phyloP scores from a whole-genome alignment of 192 early-diverging fungal species.

The Entophlyctis luteolus region DNA sequence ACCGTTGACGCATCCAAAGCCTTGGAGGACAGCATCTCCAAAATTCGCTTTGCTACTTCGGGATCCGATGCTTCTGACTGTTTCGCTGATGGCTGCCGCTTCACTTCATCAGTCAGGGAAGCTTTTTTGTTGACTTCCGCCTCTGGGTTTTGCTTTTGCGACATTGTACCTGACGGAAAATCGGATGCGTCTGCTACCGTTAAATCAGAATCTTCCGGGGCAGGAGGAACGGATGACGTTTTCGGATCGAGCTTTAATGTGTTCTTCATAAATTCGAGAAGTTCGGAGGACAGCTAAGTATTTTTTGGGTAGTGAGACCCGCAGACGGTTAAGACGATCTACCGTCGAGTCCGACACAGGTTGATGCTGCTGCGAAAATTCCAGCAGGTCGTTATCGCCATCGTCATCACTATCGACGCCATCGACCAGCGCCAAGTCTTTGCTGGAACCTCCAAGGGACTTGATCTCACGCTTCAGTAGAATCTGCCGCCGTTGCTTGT shows the following conservation, averaged over 20 bases:
- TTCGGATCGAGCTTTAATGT: slow-evolving; percentile 35
- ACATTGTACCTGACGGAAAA: too few relatives aligned
- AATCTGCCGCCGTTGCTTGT: too few relatives aligned
- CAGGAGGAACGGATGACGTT: slow-evolving; percentile 26
- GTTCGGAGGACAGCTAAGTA: slow-evolving; percentile 17
- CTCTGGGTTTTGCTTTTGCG: too few relatives aligned
- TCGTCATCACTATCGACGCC: slow-evolving; percentile 52
- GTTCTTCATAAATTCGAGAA: slow-evolving; percentile 34
- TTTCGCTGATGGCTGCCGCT: slow-evolving; percentile 23
- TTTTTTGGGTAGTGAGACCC: too few relatives aligned
- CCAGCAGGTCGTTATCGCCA: not conserved
- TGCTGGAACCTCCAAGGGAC: slow-evolving; percentile 57
- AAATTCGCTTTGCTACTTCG: slow-evolving; percentile 27
- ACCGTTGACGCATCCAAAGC: not conserved
- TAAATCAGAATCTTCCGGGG: slow-evolving; percentile 35
- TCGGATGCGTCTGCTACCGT: slow-evolving; percentile 20
- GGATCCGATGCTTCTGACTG: slow-evolving; percentile 7
- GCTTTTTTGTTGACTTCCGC: slow-evolving; percentile 15
- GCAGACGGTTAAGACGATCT: too few relatives aligned
- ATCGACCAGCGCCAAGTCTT: slow-evolving; percentile 55
- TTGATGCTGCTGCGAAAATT: not conserved
- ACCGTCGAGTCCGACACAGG: slow-evolving; percentile 27
- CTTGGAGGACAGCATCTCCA: not conserved
- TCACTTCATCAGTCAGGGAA: slow-evolving; percentile 14
- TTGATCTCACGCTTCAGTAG: slow-evolving; percentile 61